Evolutionary conservation across 2,329 filamentous ascomycete genomes (phyloP).

Genomic region (Leptographium radiaticola): DNA sequence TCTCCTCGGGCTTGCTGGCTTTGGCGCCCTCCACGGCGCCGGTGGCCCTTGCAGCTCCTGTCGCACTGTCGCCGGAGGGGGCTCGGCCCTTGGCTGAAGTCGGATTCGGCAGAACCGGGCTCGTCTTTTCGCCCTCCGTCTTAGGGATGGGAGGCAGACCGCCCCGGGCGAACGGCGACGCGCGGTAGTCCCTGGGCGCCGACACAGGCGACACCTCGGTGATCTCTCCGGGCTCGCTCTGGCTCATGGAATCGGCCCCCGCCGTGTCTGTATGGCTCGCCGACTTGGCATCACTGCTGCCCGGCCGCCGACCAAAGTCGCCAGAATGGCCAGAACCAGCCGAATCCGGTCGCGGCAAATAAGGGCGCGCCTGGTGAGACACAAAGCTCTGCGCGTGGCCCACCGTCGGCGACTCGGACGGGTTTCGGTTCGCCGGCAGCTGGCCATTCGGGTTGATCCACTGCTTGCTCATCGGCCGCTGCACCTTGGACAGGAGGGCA

Average conservation of each 20-base stretch:
- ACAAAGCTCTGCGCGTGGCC: constrained; percentile 37
- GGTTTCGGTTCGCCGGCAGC: constrained; percentile 29
- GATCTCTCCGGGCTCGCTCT: constrained; percentile 33
- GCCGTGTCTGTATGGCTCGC: constrained; percentile 21
- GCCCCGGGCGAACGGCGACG: neutral
- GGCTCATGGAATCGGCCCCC: constrained; percentile 25
- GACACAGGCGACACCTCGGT: constrained; percentile 19
- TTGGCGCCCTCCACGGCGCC: neutral
- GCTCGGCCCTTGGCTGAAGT: neutral
- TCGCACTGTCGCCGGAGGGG: neutral
- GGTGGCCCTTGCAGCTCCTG: neutral
- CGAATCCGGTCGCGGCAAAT: constrained; percentile 21
- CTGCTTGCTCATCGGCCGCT: constrained; percentile 42
- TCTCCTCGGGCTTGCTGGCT: neutral
- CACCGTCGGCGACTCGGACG: constrained; percentile 35
- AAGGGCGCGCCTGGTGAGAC: constrained; percentile 23
- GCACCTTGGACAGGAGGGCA: constrained; percentile 18
- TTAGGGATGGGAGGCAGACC: neutral
- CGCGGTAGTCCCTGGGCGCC: neutral
- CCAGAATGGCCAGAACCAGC: constrained; percentile 25
- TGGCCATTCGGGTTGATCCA: constrained; percentile 41
- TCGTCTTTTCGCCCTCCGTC: neutral
- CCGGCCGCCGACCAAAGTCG: constrained; percentile 30
- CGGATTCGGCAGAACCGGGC: neutral
- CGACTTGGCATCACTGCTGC: constrained; percentile 39